Conservation (phyloP, 169 alveolate genomes). For the Miamiensis avidus region DNA sequence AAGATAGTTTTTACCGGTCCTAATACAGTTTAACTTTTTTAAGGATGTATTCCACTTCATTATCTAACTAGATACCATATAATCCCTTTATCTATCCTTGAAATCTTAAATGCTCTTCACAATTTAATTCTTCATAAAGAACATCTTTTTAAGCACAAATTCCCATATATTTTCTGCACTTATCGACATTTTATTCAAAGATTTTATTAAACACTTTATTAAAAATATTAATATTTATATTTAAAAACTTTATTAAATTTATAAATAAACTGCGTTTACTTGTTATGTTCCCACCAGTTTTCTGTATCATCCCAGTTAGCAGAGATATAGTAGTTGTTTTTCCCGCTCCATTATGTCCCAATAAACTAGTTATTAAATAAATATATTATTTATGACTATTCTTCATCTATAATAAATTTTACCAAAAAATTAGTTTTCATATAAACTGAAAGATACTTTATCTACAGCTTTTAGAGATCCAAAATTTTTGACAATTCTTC, state of each 20-base stretch:
- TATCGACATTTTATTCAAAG: constrained; percentile 57
- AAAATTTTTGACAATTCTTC: constrained; percentile 56
- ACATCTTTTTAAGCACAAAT: constrained; percentile 85
- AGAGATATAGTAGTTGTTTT: constrained; percentile 85
- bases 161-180: constrained; percentile 64
- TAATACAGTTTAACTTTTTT: constrained; percentile 60
- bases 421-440: constrained; percentile 32
- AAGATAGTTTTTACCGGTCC: constrained; percentile 56
- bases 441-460: constrained; percentile 49
- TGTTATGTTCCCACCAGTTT: constrained; percentile 74
- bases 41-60: constrained; percentile 55
- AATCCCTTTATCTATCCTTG: constrained; percentile 73
- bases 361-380: constrained; percentile 41
- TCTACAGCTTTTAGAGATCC: constrained; percentile 64
- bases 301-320: constrained; percentile 77
- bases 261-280: constrained; percentile 32
- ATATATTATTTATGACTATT: not conserved
- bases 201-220: constrained; percentile 46
- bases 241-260: not conserved
- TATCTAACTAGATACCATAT: constrained; percentile 26
- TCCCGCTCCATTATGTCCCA: constrained; percentile 93
- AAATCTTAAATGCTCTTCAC: constrained; percentile 68
- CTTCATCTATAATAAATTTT: not conserved
- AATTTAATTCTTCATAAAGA: constrained; percentile 73
- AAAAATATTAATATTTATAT: not conserved